A percentile compares a stretch with the other conserved stretches of the same genome.
These are phyloP conservation scores for Casuarina cunninghamiana DNA, from an alignment of 306 rosid species.

Conservation along the genomic window DNA sequence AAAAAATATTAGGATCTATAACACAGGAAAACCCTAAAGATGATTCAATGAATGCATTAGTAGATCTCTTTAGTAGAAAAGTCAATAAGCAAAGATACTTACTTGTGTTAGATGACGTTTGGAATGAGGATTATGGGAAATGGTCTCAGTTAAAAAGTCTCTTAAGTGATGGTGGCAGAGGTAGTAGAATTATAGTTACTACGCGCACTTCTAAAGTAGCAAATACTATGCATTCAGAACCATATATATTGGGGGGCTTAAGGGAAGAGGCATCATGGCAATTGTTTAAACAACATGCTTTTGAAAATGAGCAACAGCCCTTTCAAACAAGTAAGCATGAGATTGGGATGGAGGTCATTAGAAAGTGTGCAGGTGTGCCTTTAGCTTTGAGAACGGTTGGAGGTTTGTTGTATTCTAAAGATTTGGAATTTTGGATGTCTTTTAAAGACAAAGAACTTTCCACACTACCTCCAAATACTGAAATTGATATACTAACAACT, in stretches of 20 bases:
- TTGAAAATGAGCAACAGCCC: too few relatives aligned
- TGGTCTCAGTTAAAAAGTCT: neutral
- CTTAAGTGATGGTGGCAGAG: neutral
- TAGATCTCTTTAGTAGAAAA: neutral
- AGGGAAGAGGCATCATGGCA: neutral
- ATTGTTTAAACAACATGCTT: too few relatives aligned
- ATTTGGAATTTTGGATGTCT: too few relatives aligned
- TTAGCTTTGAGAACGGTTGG: too few relatives aligned
- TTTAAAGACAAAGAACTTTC: too few relatives aligned
- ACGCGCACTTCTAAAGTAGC: neutral
- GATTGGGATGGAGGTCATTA: too few relatives aligned
- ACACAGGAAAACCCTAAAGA: neutral
- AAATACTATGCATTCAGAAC: neutral
- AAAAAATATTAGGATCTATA: neutral
- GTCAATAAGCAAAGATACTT: neutral
- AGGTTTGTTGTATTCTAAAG: too few relatives aligned
- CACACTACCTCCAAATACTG: too few relatives aligned
- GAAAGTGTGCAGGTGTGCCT: too few relatives aligned
- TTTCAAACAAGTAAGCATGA: too few relatives aligned
- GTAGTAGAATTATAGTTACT: neutral
- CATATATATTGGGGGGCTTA: neutral
- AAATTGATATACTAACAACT: too few relatives aligned
- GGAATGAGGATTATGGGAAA: neutral
- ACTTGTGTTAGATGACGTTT: neutral
- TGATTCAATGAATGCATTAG: neutral